Evolutionary conservation across 2,329 filamentous ascomycete genomes (phyloP), one percentile per base, ranked within the genome.

Genomic region (Arthrobotrys sphaeroides): DNA sequence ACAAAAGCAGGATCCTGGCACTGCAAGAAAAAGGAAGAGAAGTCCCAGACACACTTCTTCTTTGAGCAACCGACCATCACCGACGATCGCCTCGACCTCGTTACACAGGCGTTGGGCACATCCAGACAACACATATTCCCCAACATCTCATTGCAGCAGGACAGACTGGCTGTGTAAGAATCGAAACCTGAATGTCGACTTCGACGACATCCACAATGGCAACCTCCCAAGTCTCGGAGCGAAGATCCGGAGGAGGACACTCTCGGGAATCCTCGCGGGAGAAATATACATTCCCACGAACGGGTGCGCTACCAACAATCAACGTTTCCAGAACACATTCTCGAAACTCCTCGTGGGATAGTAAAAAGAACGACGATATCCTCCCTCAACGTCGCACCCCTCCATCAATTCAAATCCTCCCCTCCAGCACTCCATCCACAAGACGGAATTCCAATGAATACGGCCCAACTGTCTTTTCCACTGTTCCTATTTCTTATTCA

Each of bases 311-410:
- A 47, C 31, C 60, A 31, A 26, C 47, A 1, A 24, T 57, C 18
- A 60, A n/a, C 16, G 31, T 43, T 24, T 42, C 55, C 38, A 64
- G 49, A 31, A 28, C 72, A 47, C 72, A 75, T 49, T 75, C 72
- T 36, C 57, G 72, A n/a, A 67, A 75, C 40, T 49, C 55, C 10
- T 75, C 72, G 10, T 75, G 65, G 55, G 72, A 75, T 38, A 75
- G 72, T 28, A 75, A 75, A 42, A 75, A 75, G 64, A 75, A 75
- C 57, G 72, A 75, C 49, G 72, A 75, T 26, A 43, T 68, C 10
- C 33, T 53, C 18, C 70, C 62, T 5, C 72, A 64, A 18, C 64
- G 72, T 24, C 64, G 64, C 2, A 75, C 72, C 9, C 72, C 72
- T 10, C 72, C 72, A 10, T 69, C 72, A n/a, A 75, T 75, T 9